Base-by-base conservation (phyloP, 345 rosid species). In the Linum usitatissimum region DNA sequence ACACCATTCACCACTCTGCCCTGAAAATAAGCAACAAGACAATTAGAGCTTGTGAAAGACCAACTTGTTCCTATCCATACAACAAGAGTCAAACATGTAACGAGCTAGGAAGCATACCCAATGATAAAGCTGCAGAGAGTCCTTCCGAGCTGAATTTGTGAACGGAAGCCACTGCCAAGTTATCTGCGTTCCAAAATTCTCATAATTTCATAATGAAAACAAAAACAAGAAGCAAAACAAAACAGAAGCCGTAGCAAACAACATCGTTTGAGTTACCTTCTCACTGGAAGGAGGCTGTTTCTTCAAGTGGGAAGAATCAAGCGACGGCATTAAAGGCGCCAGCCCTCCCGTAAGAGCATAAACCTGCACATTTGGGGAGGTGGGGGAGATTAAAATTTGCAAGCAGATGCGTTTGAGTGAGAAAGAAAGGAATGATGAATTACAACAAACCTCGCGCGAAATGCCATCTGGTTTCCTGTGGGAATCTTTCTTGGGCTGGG, bases 401-500 rank as follows among this genome's bases (percentile, higher is more conserved):
- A 67, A 30, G 42, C 36, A 34, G 55, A 65, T 38, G 53, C 20
- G 49, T 42, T 7, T 20, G 39, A 19, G n/a, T n/a, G 18, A 30
- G 12, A 58, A 30, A 58, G 34, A 59, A 59, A 8, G 18, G 30
- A 14, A 59, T 12, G 39, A 31, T 34, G 31, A 8, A 45, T 6
- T 15, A n/a, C n/a, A n/a, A 18, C 61, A 58, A 42, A 83, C 98
- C 90, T 93, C 94, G 59, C 99, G 94, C 15, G 96, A 90, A 73
- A 93, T 80, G 61, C 97, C 99, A 84, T 90, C 95, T 59, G 99
- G 99, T 75, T 93, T 93, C 64, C 97, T 73, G 64, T 90, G 96
- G 30, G 97, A 78, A 57, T 90, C 96, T 63, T 90, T 90, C 67
- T 80, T 90, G 6, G 91, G 91, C 23, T 91, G 86, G 61, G 92